phyloP scores from a whole-genome alignment of 192 early-diverging fungal genomes.

The Endogone sp. region DNA sequence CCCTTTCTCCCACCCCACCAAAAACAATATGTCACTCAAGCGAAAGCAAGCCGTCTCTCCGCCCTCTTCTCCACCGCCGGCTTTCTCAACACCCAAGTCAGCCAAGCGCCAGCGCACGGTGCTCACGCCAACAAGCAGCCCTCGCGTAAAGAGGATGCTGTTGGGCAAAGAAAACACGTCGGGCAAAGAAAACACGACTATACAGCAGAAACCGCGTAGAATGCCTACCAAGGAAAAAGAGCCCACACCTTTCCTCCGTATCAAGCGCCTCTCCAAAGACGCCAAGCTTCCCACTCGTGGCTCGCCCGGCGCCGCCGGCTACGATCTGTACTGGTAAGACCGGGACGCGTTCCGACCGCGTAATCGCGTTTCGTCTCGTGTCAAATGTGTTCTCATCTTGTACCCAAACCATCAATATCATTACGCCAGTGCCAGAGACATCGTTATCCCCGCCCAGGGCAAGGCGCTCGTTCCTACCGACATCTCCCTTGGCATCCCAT shows the following conservation, averaged over 20 bases:
- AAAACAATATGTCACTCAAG: too few species aligned
- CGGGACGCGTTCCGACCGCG: neutral
- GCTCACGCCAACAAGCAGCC: too few species aligned
- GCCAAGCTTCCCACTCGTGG: conserved; percentile 80
- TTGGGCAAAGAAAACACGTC: too few species aligned
- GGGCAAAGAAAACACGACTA: too few species aligned
- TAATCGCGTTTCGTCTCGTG: neutral
- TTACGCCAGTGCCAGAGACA: conserved; percentile 42
- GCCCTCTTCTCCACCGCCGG: too few species aligned
- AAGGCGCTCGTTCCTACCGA: conserved; percentile 84
- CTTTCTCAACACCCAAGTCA: too few species aligned
- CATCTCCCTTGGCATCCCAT: conserved; percentile 78
- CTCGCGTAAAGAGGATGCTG: too few species aligned
- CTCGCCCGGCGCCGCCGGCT: conserved; percentile 82
- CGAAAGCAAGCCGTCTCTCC: too few species aligned
- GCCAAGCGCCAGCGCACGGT: too few species aligned
- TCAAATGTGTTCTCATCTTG: conserved; percentile 2
- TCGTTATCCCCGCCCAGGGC: conserved; percentile 71
- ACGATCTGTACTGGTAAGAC: conserved; percentile 80
- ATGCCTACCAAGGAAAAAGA: too few species aligned
- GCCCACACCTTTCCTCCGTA: conserved; percentile 36
- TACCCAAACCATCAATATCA: neutral
- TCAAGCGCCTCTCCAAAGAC: conserved; percentile 66
- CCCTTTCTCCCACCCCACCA: too few species aligned
- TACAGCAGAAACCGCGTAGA: too few species aligned